phyloP scores from a whole-genome alignment of 345 rosid genomes.

The Syzygium jambos region DNA sequence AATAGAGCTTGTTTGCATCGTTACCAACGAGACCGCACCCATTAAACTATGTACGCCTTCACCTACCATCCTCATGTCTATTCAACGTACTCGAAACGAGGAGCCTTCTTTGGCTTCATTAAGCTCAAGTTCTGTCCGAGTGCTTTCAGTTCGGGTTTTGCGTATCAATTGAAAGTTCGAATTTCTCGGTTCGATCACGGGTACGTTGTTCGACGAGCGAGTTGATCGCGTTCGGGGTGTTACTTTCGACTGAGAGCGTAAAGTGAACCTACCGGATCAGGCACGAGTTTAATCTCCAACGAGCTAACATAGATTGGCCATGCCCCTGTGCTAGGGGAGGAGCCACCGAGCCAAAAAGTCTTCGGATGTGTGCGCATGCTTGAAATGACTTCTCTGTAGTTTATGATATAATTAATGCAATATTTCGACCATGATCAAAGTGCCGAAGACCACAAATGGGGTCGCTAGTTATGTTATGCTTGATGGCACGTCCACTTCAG shows the following conservation, averaged over 20 bases:
- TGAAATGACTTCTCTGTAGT: background rate
- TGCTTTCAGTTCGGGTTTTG: too few species aligned
- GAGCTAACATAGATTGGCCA: background rate
- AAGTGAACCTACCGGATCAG: background rate
- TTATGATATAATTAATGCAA: background rate
- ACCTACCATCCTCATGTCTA: background rate
- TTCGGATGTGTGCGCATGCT: background rate
- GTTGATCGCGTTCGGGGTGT: accelerated
- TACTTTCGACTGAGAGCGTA: background rate
- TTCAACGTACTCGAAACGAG: background rate
- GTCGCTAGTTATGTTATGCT: too few species aligned
- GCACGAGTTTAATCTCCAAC: background rate
- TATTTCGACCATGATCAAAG: background rate
- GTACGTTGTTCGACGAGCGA: accelerated
- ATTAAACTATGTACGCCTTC: background rate
- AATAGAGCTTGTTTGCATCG: background rate
- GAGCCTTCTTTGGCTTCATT: background rate
- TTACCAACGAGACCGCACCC: background rate
- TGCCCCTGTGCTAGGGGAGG: background rate
- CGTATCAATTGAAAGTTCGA: background rate
- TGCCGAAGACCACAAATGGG: accelerated
- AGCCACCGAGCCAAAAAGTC: background rate
- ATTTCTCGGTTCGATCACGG: accelerated
- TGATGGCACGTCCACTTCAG: background rate
- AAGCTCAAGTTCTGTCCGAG: too few species aligned